A percentile compares a stretch with the other conserved stretches of the same genome.
Evolutionary conservation across 306 rosid genomes (phyloP).

Genomic region (Potentilla sterilis): DNA sequence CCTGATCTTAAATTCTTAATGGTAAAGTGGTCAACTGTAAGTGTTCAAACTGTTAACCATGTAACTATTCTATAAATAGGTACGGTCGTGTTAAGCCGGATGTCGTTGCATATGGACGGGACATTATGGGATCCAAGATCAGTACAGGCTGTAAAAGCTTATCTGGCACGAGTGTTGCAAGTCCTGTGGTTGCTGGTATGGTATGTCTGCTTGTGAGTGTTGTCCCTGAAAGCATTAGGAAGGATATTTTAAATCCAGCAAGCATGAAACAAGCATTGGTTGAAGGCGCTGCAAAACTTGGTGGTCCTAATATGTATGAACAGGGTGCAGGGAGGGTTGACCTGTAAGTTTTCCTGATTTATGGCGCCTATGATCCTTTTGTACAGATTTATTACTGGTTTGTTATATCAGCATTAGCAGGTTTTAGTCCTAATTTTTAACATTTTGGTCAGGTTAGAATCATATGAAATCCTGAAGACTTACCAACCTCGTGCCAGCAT

Average conservation of each 20-base stretch:
- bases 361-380: constrained; percentile 11
- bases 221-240: constrained; percentile 69
- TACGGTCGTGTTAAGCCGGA: constrained; percentile 98
- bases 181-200: constrained; percentile 98
- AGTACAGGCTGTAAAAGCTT: constrained; percentile 95
- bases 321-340: constrained; percentile 99
- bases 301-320: constrained; percentile 88
- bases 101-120: constrained; percentile 96
- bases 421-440: constrained; percentile 22
- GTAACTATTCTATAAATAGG: constrained; percentile 34
- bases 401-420: neutral
- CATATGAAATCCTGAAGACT: constrained; percentile 83
- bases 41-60: neutral
- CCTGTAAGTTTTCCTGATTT: constrained; percentile 58
- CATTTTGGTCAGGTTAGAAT: constrained; percentile 72
- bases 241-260: constrained; percentile 81
- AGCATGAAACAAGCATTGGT: constrained; percentile 99
- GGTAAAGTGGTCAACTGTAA: neutral
- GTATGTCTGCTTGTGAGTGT: constrained; percentile 95
- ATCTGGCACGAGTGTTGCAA: constrained; percentile 98
- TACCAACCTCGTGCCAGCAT: constrained; percentile 90
- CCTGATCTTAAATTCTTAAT: neutral
- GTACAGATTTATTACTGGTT: neutral
- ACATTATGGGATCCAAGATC: constrained; percentile 95
- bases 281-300: constrained; percentile 92